Percentiles rank a stretch among this genome's conserved stretches.
These are phyloP conservation scores for Acanthamoeba triangularis DNA, from an alignment of 208 protist genomes.

Conservation along the genomic window DNA sequence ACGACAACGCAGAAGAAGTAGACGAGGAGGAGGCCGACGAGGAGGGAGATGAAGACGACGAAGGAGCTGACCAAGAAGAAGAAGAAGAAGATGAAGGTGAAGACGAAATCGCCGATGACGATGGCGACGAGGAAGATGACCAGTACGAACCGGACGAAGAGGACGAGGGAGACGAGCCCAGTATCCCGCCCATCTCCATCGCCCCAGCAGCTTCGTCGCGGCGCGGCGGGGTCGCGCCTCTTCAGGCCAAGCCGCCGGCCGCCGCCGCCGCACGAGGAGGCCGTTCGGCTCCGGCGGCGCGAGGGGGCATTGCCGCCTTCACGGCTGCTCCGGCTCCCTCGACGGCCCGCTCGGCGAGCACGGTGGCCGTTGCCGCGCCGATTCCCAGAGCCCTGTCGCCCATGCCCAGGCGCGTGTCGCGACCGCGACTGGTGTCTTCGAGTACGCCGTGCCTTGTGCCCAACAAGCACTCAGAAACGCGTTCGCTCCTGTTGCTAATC, in stretches of 20 bases:
- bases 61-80: background rate
- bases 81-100: conserved; percentile 34
- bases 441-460: background rate
- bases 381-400: background rate
- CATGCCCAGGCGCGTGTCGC: background rate
- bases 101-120: background rate
- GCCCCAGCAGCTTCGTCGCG: background rate
- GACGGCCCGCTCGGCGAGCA: background rate
- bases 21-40: background rate
- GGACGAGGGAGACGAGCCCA: background rate
- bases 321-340: background rate
- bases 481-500: background rate
- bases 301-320: too few relatives aligned
- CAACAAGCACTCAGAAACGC: background rate
- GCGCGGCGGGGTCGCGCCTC: background rate
- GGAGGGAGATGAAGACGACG: background rate
- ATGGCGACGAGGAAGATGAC: conserved; percentile 9
- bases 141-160: background rate
- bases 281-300: background rate
- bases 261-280: background rate
- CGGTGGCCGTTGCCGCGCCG: background rate
- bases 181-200: background rate
- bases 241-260: background rate
- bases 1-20: background rate
- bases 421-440: background rate